A percentile compares a stretch with the other conserved stretches of the same genome.
phyloP scores from a whole-genome alignment of 2,329 filamentous ascomycete species.

The Exophiala sideris region DNA sequence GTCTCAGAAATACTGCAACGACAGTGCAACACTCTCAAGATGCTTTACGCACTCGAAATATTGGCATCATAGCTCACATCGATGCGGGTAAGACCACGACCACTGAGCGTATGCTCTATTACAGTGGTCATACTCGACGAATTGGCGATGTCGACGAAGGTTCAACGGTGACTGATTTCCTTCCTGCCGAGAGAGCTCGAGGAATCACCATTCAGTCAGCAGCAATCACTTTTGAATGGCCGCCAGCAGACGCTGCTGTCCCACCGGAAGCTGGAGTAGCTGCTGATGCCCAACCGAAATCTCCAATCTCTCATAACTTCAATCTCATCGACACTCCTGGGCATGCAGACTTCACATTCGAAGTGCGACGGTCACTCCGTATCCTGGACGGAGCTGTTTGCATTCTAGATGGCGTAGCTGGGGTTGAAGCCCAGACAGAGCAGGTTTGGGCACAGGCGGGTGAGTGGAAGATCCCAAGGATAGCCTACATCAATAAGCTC shows the following conservation, averaged over 20 bases:
- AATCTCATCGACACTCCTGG: constrained; percentile 96
- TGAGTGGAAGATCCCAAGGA: constrained; percentile 76
- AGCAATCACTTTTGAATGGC: constrained; percentile 94
- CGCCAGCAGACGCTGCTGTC: constrained; percentile 47
- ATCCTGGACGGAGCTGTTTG: constrained; percentile 89
- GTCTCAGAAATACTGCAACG: neutral
- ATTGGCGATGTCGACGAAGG: constrained; percentile 95
- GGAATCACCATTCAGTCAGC: constrained; percentile 98
- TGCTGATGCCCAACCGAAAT: constrained; percentile 42
- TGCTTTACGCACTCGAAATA: constrained; percentile 74
- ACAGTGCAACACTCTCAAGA: constrained; percentile 17
- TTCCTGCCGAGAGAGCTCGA: constrained; percentile 84
- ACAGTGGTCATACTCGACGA: constrained; percentile 82
- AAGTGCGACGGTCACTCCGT: constrained; percentile 84
- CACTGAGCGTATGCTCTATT: constrained; percentile 98
- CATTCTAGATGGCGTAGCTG: constrained; percentile 86
- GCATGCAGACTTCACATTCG: constrained; percentile 95
- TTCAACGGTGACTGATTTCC: constrained; percentile 94
- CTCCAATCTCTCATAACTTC: constrained; percentile 63
- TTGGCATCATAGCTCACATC: constrained; percentile 97
- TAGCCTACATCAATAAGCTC: constrained; percentile 80
- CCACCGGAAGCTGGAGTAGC: constrained; percentile 23
- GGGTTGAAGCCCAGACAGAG: constrained; percentile 95
- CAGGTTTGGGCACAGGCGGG: constrained; percentile 92
- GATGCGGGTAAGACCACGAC: constrained; percentile 99